Base-by-base conservation (phyloP, 495 filamentous ascomycete genomes). In the Neurospora sp. region DNA sequence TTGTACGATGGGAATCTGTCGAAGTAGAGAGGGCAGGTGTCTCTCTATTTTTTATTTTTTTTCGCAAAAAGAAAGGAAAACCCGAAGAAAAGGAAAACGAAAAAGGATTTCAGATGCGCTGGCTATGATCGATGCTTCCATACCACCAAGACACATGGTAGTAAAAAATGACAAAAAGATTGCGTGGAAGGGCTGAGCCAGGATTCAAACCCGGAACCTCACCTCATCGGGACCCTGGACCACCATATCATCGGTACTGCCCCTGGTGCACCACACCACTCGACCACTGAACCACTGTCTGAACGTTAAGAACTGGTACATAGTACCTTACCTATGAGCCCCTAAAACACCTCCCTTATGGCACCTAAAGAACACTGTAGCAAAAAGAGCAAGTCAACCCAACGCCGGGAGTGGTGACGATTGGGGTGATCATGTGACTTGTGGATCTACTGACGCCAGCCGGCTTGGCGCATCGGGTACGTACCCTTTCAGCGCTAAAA, bases 341-440 rank as follows among this genome's bases (percentile, higher is more conserved):
- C 8, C 8, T n/a, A 16, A 41, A 16, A 41, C 14, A 41, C 4
- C 40, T 45, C 8, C 8, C 42, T 45, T 45, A 45, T 8, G 42
- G 42, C 16, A 44, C 16, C 41, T n/a, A n/a, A n/a, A 44, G 41
- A 44, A 5, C 41, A 44, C 2, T n/a, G 41, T 44, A n/a, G 18
- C 41, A 8, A 53, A 47, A 22, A 20, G n/a, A 22, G 20, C n/a
- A 53, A 12, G 4, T 12, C 45, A 12, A 22, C 22, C 10, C 20
- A 59, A 59, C n/a, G n/a, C 10, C 22, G 5, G 22, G 20, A 59
- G n/a, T 71, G 77, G 70, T 76, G 41, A 73, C 72, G 37, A 20
- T 76, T 45, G 71, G 69, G 73, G 75, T 74, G 74, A 35, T 80
- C 78, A 78, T n/a, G 71, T 78, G 77, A 74, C 72, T 27, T 69